Evolutionary conservation across 805 yeast genomes (phyloP).

Genomic region (Starmera pachycereana): DNA sequence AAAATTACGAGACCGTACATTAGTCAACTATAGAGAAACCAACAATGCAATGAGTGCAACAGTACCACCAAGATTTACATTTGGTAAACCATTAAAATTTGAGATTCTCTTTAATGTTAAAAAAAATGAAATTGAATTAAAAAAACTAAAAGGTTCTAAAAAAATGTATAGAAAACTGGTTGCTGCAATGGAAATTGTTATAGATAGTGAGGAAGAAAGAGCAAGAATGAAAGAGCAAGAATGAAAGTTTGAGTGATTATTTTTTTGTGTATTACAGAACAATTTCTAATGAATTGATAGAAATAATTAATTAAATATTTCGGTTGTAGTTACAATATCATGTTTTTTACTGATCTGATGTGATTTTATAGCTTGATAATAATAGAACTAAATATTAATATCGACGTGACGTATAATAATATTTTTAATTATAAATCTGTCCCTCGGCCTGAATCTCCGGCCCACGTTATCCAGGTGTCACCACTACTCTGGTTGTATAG

Average conservation of each 20-base stretch:
- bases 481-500: too few relatives aligned
- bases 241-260: not conserved
- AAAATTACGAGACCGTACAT: constrained; percentile 40
- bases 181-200: constrained; percentile 32
- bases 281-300: too few relatives aligned
- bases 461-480: too few relatives aligned
- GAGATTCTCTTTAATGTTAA: constrained; percentile 32
- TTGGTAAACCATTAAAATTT: constrained; percentile 37
- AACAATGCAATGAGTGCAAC: constrained; percentile 34
- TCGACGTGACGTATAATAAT: too few relatives aligned
- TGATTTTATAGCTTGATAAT: too few relatives aligned
- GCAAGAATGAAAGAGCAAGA: constrained; percentile 1
- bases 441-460: too few relatives aligned
- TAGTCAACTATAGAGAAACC: constrained; percentile 33
- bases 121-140: constrained; percentile 27
- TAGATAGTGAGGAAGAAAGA: constrained; percentile 30
- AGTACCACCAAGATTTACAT: constrained; percentile 35
- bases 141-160: constrained; percentile 34
- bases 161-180: constrained; percentile 34
- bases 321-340: too few relatives aligned
- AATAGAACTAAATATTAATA: too few relatives aligned
- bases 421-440: too few relatives aligned
- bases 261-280: not conserved
- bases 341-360: too few relatives aligned
- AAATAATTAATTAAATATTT: too few relatives aligned